Base-by-base conservation (phyloP, 805 yeast genomes). In the Ogataea parapolymorpha region DNA sequence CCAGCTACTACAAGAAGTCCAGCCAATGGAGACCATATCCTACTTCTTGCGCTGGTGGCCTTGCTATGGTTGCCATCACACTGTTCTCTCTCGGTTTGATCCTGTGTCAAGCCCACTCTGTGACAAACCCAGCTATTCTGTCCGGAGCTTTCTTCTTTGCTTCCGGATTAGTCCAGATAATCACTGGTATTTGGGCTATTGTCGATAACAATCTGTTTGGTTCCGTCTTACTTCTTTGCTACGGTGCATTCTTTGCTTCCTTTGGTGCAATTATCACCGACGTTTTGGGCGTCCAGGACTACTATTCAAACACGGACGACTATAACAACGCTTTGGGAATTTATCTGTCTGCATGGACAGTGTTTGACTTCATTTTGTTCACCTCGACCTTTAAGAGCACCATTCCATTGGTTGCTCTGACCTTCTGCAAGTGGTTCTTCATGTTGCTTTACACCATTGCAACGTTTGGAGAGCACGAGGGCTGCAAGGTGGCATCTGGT, bases 151-250 rank as follows among this genome's bases (percentile, higher is more conserved):
- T 72, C 32, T 62, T 73, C 53, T 71, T 72, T 49, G 67, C 71
- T 34, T 72, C 77, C 6, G 80, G 80, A 16, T 50, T 67, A n/a
- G 70, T 68, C 32, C 71, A 72, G 53, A 59, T 72, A 23, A 61
- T 74, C 29, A 66, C 73, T 26, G 81, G 80, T 27, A 55, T 72
- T 14, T 76, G 78, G 77, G 76, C 75, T 41, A 54, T 75, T 40
- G 61, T 66, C 26, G 59, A 66, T 33, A 76, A 76, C 45, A 74
- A 73, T 55, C 62, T 73, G 6, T 75, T 73, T 56, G 80, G 74
- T 29, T 72, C 74, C 10, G 67, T 73, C 6, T 68, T 74, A 10
- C 59, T 75, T 37, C 59, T 66, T 22, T 66, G 71, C 33, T 74
- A 65, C 55, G 80, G 79, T 31, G 72, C 74, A 5, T 75, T 75